Conservation (phyloP, 2,329 filamentous ascomycete species). For the Scytalidium sp. region DNA sequence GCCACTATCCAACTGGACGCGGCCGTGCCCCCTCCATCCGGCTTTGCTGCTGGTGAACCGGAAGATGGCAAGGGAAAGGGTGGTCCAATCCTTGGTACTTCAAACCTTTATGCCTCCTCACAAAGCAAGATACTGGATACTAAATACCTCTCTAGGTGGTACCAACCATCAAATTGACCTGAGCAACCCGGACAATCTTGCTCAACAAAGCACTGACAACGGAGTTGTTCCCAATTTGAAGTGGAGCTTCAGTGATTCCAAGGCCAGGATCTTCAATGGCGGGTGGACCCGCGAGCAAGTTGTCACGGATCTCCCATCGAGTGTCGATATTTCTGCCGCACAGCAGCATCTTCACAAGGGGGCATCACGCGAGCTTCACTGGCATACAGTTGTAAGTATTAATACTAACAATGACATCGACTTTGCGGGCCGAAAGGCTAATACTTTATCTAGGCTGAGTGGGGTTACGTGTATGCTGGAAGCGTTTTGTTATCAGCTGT, state of each 20-base stretch:
- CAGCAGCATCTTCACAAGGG: slow-evolving; percentile 68
- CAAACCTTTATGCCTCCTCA: too few relatives aligned
- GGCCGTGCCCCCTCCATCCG: too few relatives aligned
- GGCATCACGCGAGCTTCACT: slow-evolving; percentile 63
- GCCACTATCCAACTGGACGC: too few relatives aligned
- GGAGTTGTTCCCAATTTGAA: slow-evolving; percentile 66
- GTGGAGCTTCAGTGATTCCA: slow-evolving; percentile 68
- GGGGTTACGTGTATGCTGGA: slow-evolving; percentile 61
- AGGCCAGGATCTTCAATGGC: slow-evolving; percentile 57
- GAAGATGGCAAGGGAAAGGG: slow-evolving; percentile 56
- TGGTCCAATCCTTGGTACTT: slow-evolving; percentile 52
- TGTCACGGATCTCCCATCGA: slow-evolving; percentile 62
- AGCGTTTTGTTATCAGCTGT: slow-evolving; percentile 57
- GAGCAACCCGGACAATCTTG: slow-evolving; percentile 62
- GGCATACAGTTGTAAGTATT: slow-evolving; percentile 59
- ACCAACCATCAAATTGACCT: slow-evolving; percentile 60
- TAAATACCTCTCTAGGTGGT: too few relatives aligned
- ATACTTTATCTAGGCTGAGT: slow-evolving; percentile 54
- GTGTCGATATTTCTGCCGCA: slow-evolving; percentile 63
- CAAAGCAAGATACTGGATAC: not conserved
- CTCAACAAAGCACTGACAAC: slow-evolving; percentile 57
- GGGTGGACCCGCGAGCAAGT: slow-evolving; percentile 67
- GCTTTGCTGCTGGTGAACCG: slow-evolving; percentile 52
- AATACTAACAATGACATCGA: not conserved
- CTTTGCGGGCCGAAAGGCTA: slow-evolving; percentile 4